Conservation (phyloP, 345 rosid species). For the Abelmoschus esculentus region DNA sequence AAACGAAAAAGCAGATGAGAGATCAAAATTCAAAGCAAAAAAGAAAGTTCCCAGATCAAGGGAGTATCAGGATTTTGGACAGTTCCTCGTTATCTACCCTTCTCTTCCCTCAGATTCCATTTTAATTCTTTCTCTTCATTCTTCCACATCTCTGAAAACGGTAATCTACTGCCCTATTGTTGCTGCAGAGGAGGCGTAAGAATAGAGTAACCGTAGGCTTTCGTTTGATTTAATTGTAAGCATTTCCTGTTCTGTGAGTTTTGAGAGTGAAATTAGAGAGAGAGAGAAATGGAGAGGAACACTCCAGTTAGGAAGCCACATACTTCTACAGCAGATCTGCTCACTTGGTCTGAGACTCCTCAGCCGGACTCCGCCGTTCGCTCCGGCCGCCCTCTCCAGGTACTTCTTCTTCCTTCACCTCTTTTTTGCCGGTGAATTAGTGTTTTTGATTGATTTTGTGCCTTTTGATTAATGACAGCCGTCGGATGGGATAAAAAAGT, state of each 20-base stretch:
- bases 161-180: background rate
- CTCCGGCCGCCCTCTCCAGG: constrained; percentile 70
- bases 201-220: constrained; percentile 4
- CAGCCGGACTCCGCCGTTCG: constrained; percentile 42
- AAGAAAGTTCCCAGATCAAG: constrained; percentile 22
- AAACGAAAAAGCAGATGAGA: background rate
- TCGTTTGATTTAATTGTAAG: background rate
- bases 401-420: background rate
- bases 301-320: constrained; percentile 77
- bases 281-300: constrained; percentile 54
- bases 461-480: constrained; percentile 40
- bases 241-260: background rate
- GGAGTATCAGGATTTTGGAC: background rate
- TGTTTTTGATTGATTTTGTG: constrained; percentile 4
- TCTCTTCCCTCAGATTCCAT: background rate
- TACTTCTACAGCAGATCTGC: constrained; percentile 84
- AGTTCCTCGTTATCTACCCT: constrained; percentile 18
- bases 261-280: background rate
- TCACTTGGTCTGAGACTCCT: constrained; percentile 67
- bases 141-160: background rate
- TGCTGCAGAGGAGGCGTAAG: constrained; percentile 7
- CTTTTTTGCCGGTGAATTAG: background rate
- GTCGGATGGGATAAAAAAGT: constrained; percentile 95
- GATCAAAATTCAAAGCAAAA: background rate
- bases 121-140: background rate